Evolutionary conservation across 2,329 filamentous ascomycete species (phyloP).

Genomic region (Cytospora piceicola): DNA sequence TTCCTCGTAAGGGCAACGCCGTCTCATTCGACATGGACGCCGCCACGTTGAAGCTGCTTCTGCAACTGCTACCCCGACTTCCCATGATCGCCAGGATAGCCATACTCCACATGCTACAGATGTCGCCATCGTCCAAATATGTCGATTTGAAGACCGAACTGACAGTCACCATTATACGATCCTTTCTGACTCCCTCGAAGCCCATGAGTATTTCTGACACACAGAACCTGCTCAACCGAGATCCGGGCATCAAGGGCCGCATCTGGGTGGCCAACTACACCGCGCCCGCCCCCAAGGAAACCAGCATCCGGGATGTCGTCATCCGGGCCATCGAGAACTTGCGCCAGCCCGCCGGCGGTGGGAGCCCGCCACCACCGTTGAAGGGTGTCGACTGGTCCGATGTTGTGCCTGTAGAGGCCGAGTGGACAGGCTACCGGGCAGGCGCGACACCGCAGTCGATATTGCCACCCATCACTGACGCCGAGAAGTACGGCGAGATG

Average conservation of each 20-base stretch:
- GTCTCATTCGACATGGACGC: conserved; percentile 23
- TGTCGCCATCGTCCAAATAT: conserved; percentile 73
- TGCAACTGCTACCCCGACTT: conserved; percentile 56
- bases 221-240: conserved; percentile 66
- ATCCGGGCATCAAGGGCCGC: conserved; percentile 72
- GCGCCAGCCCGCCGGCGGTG: conserved; percentile 36
- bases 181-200: conserved; percentile 55
- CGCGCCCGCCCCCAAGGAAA: conserved; percentile 62
- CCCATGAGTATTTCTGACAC: conserved; percentile 59
- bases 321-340: conserved; percentile 61
- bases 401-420: conserved; percentile 63
- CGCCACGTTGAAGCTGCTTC: conserved; percentile 32
- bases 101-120: conserved; percentile 65
- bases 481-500: conserved; percentile 66
- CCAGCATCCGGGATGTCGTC: conserved; percentile 60
- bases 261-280: conserved; percentile 80
- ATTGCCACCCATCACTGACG: conserved; percentile 62
- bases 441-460: conserved; percentile 53
- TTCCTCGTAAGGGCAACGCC: background rate
- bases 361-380: conserved; percentile 19
- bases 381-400: conserved; percentile 50
- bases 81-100: conserved; percentile 67
- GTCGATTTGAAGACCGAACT: conserved; percentile 79
- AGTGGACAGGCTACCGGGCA: conserved; percentile 75
- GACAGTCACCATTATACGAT: conserved; percentile 72